phyloP scores from a whole-genome alignment of 169 alveolate species.

The Plasmodium reichenowi region DNA sequence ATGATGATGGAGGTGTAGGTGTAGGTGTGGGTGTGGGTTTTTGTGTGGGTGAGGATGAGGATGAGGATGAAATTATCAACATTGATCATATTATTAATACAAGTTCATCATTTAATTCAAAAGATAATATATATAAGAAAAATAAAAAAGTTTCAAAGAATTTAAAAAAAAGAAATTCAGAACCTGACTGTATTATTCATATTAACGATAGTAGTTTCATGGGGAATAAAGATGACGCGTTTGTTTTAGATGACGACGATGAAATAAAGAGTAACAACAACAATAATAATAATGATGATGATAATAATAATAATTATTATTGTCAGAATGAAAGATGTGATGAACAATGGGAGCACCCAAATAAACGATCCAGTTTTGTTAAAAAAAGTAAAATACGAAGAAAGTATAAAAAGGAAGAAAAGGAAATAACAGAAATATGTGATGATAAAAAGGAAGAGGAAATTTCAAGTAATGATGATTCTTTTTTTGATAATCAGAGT shows the following conservation, averaged over 20 bases:
- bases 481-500: conserved; percentile 54
- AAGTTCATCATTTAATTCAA: no score
- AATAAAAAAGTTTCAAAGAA: no score
- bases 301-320: no score
- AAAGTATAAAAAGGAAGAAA: neutral
- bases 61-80: neutral
- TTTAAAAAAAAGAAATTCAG: neutral
- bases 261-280: neutral
- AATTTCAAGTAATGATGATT: conserved; percentile 13
- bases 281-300: no score
- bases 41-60: neutral
- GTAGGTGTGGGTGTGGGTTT: neutral
- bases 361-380: no score
- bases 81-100: no score
- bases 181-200: conserved; percentile 13
- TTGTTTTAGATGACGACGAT: conserved; percentile 1
- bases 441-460: conserved; percentile 25
- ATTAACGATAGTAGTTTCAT: neutral
- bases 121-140: no score
- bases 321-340: no score
- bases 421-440: neutral
- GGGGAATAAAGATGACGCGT: conserved; percentile 3
- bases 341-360: no score
- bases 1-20: neutral
- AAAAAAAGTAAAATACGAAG: no score